phyloP scores from a whole-genome alignment of 2,329 filamentous ascomycete species.

The Karstenula rhodostoma region DNA sequence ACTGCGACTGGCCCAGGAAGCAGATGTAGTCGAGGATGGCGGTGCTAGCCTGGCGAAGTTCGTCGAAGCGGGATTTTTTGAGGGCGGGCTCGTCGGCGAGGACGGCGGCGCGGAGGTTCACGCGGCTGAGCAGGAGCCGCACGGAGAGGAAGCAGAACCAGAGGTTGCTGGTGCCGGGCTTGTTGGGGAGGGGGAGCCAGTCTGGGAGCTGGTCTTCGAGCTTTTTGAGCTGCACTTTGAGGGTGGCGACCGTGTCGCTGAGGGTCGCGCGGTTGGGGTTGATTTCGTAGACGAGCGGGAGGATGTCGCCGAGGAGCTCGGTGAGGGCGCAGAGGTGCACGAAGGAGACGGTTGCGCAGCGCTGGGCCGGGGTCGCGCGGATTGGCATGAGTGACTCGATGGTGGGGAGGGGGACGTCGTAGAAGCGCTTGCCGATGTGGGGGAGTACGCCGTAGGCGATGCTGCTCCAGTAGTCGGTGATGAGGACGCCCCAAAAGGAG shows the following conservation, averaged over 20 bases:
- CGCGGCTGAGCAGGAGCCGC: conserved; percentile 49
- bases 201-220: conserved; percentile 46
- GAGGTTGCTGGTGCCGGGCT: conserved; percentile 47
- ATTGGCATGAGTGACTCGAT: conserved; percentile 51
- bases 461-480: conserved; percentile 66
- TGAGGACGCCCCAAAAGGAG: conserved; percentile 65
- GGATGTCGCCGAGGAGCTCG: conserved; percentile 50
- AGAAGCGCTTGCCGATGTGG: conserved; percentile 61
- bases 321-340: conserved; percentile 62
- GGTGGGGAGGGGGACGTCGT: conserved; percentile 64
- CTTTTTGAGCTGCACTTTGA: conserved; percentile 44
- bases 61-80: conserved; percentile 48
- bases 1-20: conserved; percentile 56
- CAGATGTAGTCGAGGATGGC: conserved; percentile 60
- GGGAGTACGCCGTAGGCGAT: conserved; percentile 65
- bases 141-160: conserved; percentile 53
- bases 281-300: conserved; percentile 51
- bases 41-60: conserved; percentile 59
- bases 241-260: conserved; percentile 37
- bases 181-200: conserved; percentile 40
- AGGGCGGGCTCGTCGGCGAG: conserved; percentile 33
- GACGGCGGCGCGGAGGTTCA: conserved; percentile 44
- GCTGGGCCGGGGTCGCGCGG: conserved; percentile 49
- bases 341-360: conserved; percentile 60
- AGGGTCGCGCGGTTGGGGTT: conserved; percentile 38